Percentiles rank a stretch among this genome's conserved stretches.
Conservation (phyloP, 176 grass and related monocot genomes). For the Oryza coarctata region DNA sequence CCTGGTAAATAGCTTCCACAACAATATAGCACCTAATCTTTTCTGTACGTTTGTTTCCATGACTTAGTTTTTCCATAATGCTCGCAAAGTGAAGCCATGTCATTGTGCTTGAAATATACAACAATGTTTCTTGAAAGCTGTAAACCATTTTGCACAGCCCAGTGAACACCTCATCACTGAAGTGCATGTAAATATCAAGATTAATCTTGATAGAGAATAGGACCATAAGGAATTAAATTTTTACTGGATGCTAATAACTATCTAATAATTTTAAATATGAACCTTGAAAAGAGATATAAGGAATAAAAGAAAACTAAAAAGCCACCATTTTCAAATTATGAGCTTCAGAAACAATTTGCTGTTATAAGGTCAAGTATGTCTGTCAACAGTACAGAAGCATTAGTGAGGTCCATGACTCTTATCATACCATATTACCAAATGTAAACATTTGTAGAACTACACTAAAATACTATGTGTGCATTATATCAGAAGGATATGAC, state of each 20-base stretch:
- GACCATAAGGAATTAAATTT: background rate
- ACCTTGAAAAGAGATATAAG: too few relatives aligned
- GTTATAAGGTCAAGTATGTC: background rate
- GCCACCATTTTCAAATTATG: background rate
- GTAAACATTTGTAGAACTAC: background rate
- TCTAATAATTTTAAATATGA: background rate
- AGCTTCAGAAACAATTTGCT: background rate
- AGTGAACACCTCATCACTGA: conserved; percentile 61
- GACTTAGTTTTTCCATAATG: conserved; percentile 52
- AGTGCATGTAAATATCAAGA: background rate
- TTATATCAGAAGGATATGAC: too few relatives aligned
- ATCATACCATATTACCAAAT: too few relatives aligned
- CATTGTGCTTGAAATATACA: conserved; percentile 69
- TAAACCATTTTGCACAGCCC: conserved; percentile 64
- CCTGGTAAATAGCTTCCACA: conserved; percentile 63
- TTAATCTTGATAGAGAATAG: background rate
- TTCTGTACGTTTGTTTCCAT: conserved; percentile 44
- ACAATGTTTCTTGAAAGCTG: conserved; percentile 59
- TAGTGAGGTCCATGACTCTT: background rate
- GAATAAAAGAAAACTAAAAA: too few relatives aligned
- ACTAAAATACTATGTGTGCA: background rate
- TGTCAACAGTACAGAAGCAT: background rate
- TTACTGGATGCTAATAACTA: background rate
- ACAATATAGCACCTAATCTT: conserved; percentile 55
- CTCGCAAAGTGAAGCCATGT: conserved; percentile 53